Evolutionary conservation across 495 filamentous ascomycete species (phyloP), one percentile per base, ranked within the genome.

Genomic region (Apodospora peruviana): DNA sequence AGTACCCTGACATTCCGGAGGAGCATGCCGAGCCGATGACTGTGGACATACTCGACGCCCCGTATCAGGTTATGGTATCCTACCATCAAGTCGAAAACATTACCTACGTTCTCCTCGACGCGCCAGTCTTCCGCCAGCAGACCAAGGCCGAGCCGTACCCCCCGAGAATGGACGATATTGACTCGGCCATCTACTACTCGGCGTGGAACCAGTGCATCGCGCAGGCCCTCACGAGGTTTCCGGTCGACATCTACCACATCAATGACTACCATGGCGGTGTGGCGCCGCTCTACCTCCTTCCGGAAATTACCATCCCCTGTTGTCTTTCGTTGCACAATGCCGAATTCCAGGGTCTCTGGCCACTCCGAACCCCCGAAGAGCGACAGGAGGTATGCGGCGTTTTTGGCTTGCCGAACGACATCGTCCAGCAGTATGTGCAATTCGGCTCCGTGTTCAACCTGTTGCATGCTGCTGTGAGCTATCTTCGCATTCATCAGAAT

Each of bases 241-340:
- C 80, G 1, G 70, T 85, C 35, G 83, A 88, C 55, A 57, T 89
- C 17, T 89, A 89, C 62, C 85, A 89, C 61, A 82, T 88, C 58
- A 89, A 89, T 59, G 85, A 89, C 59, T 89, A 87, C 58, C 85
- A 89, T 50, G 85, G 85, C 35, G 80, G 83, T 14, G 58, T 83
- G 3, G 85, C 85, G 32, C 84, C 83, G 5, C 64, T 88, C 10
- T 83, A 89, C 49, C 71, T 86, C 14, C 69, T 87, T 7, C 85
- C 85, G 7, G 44, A 52, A 7, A 80, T 71, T 9, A 62, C 54
- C 5, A 76, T 83, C 24, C 80, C 80, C 0, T 80, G 78, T 59
- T 81, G 78, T 54, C 55, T 83, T 18, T 61, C 58, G 10, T 51
- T 64, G 5, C 61, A 64, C 50, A 64, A 87, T 50, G 84, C 82